Evolutionary conservation across 116 monocot species (phyloP).

Genomic region (Trichopus zeylanicus): DNA sequence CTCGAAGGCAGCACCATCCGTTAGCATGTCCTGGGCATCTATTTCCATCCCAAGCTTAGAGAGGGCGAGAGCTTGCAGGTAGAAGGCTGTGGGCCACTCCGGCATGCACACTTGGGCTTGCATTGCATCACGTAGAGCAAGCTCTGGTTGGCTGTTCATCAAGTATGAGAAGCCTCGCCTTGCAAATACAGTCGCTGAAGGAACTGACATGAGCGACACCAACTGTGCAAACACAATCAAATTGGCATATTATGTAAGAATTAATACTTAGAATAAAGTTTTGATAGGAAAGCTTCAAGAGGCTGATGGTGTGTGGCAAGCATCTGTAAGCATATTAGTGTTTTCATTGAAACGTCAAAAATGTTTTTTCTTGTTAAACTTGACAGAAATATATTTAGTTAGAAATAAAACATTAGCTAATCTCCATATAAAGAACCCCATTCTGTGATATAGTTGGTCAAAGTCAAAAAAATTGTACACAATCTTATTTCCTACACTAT

Average conservation of each 20-base stretch:
- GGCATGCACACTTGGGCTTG: conserved; percentile 96
- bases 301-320: background rate
- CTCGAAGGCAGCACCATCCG: conserved; percentile 88
- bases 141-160: conserved; percentile 85
- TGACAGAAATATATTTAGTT: too few relatives aligned
- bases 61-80: conserved; percentile 89
- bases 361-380: too few relatives aligned
- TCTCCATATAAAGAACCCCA: too few relatives aligned
- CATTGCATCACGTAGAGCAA: conserved; percentile 92
- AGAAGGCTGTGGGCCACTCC: conserved; percentile 95
- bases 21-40: conserved; percentile 97
- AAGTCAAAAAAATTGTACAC: too few relatives aligned
- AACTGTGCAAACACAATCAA: conserved; percentile 31
- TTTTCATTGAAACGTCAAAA: too few relatives aligned
- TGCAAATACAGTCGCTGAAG: conserved; percentile 88
- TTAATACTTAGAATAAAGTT: background rate
- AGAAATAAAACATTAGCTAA: too few relatives aligned
- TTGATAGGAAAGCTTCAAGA: too few relatives aligned
- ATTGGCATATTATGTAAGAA: background rate
- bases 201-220: conserved; percentile 79
- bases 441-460: too few relatives aligned
- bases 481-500: too few relatives aligned
- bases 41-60: conserved; percentile 96
- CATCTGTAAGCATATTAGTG: too few relatives aligned
- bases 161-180: conserved; percentile 79